Evolutionary conservation across 2,329 filamentous ascomycete species (phyloP), one percentile per base, ranked within the genome.

Genomic region (Calonectria leucothoes): DNA sequence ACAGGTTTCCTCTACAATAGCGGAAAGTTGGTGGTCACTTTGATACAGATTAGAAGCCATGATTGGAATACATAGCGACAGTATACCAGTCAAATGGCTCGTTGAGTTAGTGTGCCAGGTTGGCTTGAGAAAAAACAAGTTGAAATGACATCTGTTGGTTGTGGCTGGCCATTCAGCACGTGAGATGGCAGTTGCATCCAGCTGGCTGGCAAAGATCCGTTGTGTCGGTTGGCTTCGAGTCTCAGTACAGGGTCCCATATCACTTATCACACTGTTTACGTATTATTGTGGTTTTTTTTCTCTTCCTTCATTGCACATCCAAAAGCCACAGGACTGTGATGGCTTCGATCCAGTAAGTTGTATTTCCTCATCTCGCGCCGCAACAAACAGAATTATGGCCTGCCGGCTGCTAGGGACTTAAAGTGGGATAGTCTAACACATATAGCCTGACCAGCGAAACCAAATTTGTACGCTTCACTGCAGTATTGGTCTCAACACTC

Each of bases 401-500:
- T 31, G 14, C 14, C 14, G 31, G 17, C 14, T 39, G 14, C 33
- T 14, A 39, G 14, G 39, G 33, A 4, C 55, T 61, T 39, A 33
- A 39, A 39, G n/a, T 17, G 15, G 17, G 23, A 39, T 15, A 10
- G 25, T 33, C 49, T 57, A 20, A 57, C 49, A 12, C 14, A 25
- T 31, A n/a, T 51, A 33, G 5, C 27, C 23, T n/a, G 27, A 4
- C 59, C 17, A 48, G 14, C 25, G 45, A 25, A 23, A 45, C 27
- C 33, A 35, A 72, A 69, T 33, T 52, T 48, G 70, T 72, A 69
- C 45, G 65, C 69, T 66, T 23, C 48, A 37, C 55, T 48, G 37
- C 57, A 33, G 45, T 48, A n/a, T 49, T n/a, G 15, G n/a, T 59
- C 35, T 20, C n/a, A 33, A 15, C 17, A 29, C 14, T 55, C 20